Evolutionary conservation across 805 yeast species (phyloP).

Genomic region (Naumovozyma dairenensis): DNA sequence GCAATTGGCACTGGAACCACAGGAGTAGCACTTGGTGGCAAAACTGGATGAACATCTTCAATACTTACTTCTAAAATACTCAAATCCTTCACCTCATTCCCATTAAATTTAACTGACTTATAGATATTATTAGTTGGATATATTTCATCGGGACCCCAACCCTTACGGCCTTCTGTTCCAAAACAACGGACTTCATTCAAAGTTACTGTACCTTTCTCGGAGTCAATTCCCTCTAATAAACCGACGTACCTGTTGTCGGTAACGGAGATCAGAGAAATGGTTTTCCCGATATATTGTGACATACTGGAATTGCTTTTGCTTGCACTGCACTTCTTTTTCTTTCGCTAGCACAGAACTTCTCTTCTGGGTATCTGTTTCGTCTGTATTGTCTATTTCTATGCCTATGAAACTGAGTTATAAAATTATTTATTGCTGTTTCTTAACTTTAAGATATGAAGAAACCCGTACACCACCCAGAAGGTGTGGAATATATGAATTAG

Average conservation of each 20-base stretch:
- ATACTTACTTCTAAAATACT: conserved; percentile 67
- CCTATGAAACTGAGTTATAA: too few species aligned
- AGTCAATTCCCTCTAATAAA: conserved; percentile 73
- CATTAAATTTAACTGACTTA: conserved; percentile 76
- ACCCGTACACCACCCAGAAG: too few species aligned
- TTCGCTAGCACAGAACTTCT: not conserved
- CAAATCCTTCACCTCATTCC: conserved; percentile 85
- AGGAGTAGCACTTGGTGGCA: conserved; percentile 21
- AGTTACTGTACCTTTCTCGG: conserved; percentile 84
- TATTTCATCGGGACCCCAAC: conserved; percentile 60
- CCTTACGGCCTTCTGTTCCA: conserved; percentile 86
- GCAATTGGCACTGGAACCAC: not conserved
- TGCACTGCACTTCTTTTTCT: too few species aligned
- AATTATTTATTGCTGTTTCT: too few species aligned
- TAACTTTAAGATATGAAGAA: too few species aligned
- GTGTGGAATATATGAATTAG: too few species aligned
- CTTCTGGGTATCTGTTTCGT: too few species aligned
- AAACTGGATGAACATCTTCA: conserved; percentile 51
- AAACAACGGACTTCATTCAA: conserved; percentile 67
- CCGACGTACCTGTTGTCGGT: conserved; percentile 66
- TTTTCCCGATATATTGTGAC: conserved; percentile 90
- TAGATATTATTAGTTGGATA: conserved; percentile 58
- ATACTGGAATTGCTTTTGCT: too few species aligned
- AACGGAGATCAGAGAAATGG: conserved; percentile 31
- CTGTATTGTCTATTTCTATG: too few species aligned